These are phyloP conservation scores for Dendrobium officinale DNA, from an alignment of 106 monocot genomes.

Conservation along the genomic window DNA sequence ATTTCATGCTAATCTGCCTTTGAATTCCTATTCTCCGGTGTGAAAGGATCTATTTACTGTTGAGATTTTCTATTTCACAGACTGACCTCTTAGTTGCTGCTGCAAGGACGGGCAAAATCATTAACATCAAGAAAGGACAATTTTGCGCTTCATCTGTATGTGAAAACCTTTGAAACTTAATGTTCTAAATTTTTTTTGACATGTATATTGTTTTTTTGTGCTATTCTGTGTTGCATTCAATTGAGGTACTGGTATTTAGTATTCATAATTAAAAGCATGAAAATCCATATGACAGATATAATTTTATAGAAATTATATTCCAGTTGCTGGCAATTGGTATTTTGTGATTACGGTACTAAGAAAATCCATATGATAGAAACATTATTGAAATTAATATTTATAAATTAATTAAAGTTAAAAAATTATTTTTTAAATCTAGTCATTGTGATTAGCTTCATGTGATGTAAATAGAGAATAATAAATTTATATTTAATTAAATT, in stretches of 20 bases:
- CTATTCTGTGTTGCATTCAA: neutral
- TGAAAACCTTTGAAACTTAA: neutral
- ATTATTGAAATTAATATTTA: neutral
- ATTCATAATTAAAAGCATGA: neutral
- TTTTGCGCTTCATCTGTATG: constrained; percentile 98
- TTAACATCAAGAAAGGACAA: constrained; percentile 99
- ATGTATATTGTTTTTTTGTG: neutral
- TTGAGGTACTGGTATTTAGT: neutral
- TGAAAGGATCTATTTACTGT: neutral
- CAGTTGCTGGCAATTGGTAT: neutral
- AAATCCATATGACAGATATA: neutral
- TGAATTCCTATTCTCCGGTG: neutral
- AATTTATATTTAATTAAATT: no score
- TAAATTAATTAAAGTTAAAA: no score
- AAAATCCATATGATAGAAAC: neutral
- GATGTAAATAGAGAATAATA: no score
- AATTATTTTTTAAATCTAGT: no score
- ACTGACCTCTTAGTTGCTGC: constrained; percentile 97
- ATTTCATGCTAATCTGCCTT: neutral
- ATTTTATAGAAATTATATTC: neutral
- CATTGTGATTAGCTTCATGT: no score
- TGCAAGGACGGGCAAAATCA: constrained; percentile 88
- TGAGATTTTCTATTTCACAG: constrained; percentile 25
- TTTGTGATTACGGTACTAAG: neutral
- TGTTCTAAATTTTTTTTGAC: neutral